Evolutionary conservation across 345 rosid species (phyloP), one percentile per base, ranked within the genome.

Genomic region (Syzygium grande): DNA sequence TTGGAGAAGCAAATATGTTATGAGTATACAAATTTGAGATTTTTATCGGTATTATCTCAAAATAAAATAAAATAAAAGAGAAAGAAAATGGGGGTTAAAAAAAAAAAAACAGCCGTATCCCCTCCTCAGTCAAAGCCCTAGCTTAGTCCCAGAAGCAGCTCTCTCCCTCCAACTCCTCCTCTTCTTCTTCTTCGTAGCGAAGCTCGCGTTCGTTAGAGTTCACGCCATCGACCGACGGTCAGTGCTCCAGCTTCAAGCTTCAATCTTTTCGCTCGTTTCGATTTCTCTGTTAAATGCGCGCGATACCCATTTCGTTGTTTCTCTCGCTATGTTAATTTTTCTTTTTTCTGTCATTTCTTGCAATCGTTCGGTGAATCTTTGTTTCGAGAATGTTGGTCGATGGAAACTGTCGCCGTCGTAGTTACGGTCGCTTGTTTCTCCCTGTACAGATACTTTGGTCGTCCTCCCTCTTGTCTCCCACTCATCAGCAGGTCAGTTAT

Each of bases 361-460:
- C 77, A 30, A 63, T 63, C 77, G 9, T 29, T 5, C 78, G 78
- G 16, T 17, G 16, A 30, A 14, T 30, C 43, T 30, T 30, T 34
- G 17, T 68, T 68, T 16, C 79, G 21, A 68, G 79, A 68, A 68
- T 2, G 43, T 68, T 16, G 30, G 30, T 68, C 79, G 79, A 17
- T 0, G 79, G 34, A 16, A 17, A 12, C 2, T 16, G 78, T 16
- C 78, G 30, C 43, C 78, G 5, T 30, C 79, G 23, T 68, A 8
- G 79, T 68, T 68, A 68, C 23, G 11, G 43, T 68, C 79, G 43
- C 27, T 84, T 22, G 10, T 51, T 77, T 97, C 94, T 84, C 92
- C 93, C 52, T 94, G 97, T 30, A 16, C 79, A 68, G 79, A 68
- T 68, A 30, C 79, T 30, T 8, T 17, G 79, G 79, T 68, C 46